Evolutionary conservation across 2,329 filamentous ascomycete genomes (phyloP).

Genomic region (Aspergillus sp.): DNA sequence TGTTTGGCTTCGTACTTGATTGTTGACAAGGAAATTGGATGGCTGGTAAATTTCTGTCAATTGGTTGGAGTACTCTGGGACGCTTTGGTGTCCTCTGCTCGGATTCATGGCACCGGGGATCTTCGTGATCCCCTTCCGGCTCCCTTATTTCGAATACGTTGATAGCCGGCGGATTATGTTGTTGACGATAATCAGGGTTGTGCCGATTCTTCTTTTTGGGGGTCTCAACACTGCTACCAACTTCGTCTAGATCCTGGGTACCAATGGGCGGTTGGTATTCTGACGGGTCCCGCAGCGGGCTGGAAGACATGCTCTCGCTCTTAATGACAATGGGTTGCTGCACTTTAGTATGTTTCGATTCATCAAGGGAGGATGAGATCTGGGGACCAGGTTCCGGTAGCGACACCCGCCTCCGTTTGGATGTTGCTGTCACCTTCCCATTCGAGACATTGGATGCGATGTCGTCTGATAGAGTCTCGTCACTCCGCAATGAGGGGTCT

Average conservation of each 20-base stretch:
- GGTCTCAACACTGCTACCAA: slow-evolving; percentile 34
- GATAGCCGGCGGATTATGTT: too few relatives aligned
- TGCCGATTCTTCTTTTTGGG: slow-evolving; percentile 29
- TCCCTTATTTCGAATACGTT: neutral
- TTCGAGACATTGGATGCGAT: slow-evolving; percentile 1
- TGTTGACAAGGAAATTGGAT: slow-evolving; percentile 1
- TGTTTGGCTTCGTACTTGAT: slow-evolving; percentile 30
- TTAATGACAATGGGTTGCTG: slow-evolving; percentile 23
- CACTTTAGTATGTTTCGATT: slow-evolving; percentile 5
- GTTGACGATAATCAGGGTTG: neutral
- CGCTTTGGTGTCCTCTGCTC: slow-evolving; percentile 2
- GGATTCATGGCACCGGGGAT: neutral
- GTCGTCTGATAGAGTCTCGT: slow-evolving; percentile 1
- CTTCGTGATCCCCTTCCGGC: neutral
- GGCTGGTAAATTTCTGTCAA: slow-evolving; percentile 21
- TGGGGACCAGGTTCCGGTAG: neutral
- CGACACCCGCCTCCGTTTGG: slow-evolving; percentile 16
- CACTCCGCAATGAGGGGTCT: slow-evolving; percentile 3
- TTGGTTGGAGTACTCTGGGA: slow-evolving; percentile 16
- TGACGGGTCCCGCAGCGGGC: slow-evolving; percentile 15
- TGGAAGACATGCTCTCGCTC: slow-evolving; percentile 28
- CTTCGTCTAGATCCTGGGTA: slow-evolving; percentile 54
- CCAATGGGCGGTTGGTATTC: slow-evolving; percentile 34
- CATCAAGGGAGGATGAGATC: neutral
- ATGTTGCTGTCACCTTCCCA: slow-evolving; percentile 2